Conservation (phyloP, 192 early-diverging fungal species). For the Phycomyces blakesleeanus region DNA sequence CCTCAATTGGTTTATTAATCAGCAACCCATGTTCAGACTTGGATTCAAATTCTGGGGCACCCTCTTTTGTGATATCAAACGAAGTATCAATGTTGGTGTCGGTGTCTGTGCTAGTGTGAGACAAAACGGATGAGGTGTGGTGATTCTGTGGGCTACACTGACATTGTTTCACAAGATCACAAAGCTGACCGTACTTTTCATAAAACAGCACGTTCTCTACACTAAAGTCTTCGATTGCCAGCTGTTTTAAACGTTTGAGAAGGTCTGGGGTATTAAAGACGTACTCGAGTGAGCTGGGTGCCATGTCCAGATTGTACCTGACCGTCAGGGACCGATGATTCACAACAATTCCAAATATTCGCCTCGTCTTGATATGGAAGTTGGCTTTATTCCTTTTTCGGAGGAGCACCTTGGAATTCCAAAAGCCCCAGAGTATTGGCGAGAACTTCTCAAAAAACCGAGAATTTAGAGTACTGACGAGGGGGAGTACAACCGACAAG, state of each 20-base stretch:
- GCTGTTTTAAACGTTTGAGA: background rate
- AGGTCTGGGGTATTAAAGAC: constrained; percentile 6
- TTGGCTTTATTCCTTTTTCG: background rate
- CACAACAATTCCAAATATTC: background rate
- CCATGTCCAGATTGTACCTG: background rate
- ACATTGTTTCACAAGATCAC: background rate
- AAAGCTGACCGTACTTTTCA: constrained; percentile 10
- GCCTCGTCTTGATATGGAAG: background rate
- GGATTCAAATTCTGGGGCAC: background rate
- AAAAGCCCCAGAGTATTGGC: background rate
- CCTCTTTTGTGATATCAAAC: background rate
- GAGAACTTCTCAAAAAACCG: background rate
- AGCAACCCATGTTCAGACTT: background rate
- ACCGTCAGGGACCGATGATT: no score
- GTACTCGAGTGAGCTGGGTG: constrained; percentile 8
- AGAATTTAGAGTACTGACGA: background rate
- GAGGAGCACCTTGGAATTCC: background rate
- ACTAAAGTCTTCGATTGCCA: constrained; percentile 24
- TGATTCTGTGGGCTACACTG: background rate
- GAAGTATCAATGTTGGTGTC: no score
- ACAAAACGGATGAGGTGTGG: background rate
- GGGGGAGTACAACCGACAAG: constrained; percentile 5
- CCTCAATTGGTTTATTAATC: background rate
- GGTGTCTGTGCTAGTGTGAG: background rate
- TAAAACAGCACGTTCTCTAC: constrained; percentile 25